Evolutionary conservation across 495 filamentous ascomycete genomes (phyloP).

Genomic region (Aspergillus haitiensis): DNA sequence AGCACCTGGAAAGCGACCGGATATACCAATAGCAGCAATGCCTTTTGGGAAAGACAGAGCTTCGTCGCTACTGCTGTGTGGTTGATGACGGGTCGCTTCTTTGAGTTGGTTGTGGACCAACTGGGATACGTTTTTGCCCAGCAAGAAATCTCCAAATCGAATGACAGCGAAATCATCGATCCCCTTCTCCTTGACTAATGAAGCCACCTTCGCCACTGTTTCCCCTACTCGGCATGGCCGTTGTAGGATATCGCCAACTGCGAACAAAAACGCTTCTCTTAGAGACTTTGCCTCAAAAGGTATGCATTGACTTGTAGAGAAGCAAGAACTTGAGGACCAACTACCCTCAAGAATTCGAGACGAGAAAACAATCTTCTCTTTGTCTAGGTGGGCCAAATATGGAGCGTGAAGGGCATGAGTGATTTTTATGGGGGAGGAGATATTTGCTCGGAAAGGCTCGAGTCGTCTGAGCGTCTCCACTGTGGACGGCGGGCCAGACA

Average conservation of each 20-base stretch:
- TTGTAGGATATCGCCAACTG: background rate
- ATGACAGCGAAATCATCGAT: background rate
- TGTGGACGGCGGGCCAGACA: background rate
- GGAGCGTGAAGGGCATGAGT: background rate
- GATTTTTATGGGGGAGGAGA: background rate
- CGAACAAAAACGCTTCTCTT: background rate
- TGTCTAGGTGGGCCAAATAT: background rate
- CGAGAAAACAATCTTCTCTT: background rate
- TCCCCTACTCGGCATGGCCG: background rate
- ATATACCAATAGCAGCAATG: constrained; percentile 11
- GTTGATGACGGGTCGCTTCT: background rate
- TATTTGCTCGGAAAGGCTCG: background rate
- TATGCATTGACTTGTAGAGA: background rate
- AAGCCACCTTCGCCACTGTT: background rate
- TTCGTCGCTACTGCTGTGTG: background rate
- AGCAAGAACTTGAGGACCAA: background rate
- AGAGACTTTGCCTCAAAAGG: background rate
- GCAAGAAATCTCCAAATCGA: background rate
- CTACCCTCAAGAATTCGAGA: background rate
- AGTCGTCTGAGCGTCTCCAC: background rate
- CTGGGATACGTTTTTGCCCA: background rate
- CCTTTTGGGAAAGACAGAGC: background rate
- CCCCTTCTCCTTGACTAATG: background rate
- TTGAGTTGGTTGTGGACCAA: background rate
- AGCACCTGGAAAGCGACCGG: constrained; percentile 11